phyloP scores from a whole-genome alignment of 495 filamentous ascomycete genomes.

The Sordaria brevicollis region DNA sequence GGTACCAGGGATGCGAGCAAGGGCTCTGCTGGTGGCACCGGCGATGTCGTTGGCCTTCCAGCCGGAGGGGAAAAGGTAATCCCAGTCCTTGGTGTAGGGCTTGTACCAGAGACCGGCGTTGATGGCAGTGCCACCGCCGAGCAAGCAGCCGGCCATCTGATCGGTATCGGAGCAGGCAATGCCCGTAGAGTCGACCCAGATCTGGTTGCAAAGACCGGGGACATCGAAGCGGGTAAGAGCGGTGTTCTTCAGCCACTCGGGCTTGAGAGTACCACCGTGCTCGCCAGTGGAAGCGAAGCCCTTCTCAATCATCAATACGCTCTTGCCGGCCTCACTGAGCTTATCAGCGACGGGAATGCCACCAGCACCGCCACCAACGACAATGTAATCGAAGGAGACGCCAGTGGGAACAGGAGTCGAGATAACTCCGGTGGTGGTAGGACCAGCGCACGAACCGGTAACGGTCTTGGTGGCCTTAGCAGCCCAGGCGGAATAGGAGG shows the following conservation, averaged over 20 bases:
- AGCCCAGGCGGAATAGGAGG: constrained; percentile 42
- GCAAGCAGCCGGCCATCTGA: constrained; percentile 66
- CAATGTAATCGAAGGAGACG: constrained; percentile 55
- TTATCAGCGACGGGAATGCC: constrained; percentile 57
- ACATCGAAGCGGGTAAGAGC: constrained; percentile 68
- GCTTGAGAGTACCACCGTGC: constrained; percentile 46
- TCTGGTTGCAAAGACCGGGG: constrained; percentile 66
- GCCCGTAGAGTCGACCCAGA: constrained; percentile 51
- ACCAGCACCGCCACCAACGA: constrained; percentile 55
- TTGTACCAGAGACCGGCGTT: constrained; percentile 52
- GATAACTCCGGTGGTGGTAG: constrained; percentile 9
- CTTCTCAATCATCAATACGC: constrained; percentile 56
- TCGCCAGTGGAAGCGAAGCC: constrained; percentile 50
- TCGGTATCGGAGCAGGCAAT: constrained; percentile 60
- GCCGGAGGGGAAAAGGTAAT: constrained; percentile 61
- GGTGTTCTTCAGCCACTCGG: constrained; percentile 54
- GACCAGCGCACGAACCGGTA: constrained; percentile 23
- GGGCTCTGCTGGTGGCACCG: constrained; percentile 48
- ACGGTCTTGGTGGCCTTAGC: constrained; percentile 33
- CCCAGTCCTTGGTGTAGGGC: constrained; percentile 50
- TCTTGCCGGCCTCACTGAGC: constrained; percentile 52
- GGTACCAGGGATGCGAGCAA: constrained; percentile 60
- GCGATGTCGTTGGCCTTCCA: constrained; percentile 60
- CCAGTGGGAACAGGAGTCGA: constrained; percentile 34
- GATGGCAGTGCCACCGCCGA: constrained; percentile 68